These are phyloP conservation scores for Cucumis hystrix DNA, from an alignment of 306 rosid genomes.

Conservation along the genomic window DNA sequence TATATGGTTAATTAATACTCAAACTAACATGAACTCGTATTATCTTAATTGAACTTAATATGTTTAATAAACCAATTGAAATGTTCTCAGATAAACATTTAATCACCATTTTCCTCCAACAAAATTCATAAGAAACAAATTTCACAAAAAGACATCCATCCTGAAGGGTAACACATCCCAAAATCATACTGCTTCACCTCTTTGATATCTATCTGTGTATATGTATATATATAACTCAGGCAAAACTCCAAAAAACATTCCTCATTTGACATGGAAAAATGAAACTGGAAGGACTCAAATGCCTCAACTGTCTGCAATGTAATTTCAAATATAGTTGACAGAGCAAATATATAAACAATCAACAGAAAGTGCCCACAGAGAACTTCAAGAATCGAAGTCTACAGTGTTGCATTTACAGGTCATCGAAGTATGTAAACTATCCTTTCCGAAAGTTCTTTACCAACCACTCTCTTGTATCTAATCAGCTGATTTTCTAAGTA, in stretches of 20 bases:
- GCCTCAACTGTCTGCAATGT: not conserved
- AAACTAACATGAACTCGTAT: no score
- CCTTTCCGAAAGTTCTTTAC: conserved; percentile 50
- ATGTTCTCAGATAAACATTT: not conserved
- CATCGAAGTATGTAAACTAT: conserved; percentile 41
- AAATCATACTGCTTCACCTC: not conserved
- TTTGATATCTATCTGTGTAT: no score
- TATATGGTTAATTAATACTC: no score
- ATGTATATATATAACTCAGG: not conserved
- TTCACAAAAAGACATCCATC: not conserved
- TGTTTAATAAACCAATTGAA: not conserved
- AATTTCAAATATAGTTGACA: not conserved
- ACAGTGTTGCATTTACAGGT: conserved; percentile 1
- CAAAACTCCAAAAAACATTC: not conserved
- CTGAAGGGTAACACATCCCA: not conserved
- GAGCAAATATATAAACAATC: not conserved
- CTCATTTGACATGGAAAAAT: not conserved
- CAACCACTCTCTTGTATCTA: conserved; percentile 53
- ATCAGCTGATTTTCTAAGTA: conserved; percentile 56
- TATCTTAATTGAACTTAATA: no score
- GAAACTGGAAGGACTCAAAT: not conserved
- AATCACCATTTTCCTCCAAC: not conserved
- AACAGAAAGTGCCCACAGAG: not conserved
- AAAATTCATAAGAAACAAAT: not conserved
- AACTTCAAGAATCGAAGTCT: not conserved